A percentile compares a stretch with the other conserved stretches of the same genome.
Conservation (phyloP, 2,329 filamentous ascomycete genomes). For the Dactylonectria macrodidyma region DNA sequence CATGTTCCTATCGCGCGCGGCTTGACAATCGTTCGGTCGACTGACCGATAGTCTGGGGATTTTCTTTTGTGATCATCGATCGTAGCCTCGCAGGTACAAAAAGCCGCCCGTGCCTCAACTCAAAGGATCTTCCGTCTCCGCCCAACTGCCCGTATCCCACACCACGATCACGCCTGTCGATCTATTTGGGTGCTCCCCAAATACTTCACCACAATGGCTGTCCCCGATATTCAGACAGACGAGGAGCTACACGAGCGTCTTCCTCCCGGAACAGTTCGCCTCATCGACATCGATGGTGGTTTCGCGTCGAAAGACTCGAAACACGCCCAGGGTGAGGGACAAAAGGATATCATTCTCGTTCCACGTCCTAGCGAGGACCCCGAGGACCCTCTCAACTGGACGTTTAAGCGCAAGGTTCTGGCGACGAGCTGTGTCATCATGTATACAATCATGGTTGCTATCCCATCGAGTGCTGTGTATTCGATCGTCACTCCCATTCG, state of each 20-base stretch:
- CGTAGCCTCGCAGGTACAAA: too few relatives aligned
- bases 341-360: constrained; percentile 42
- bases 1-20: too few relatives aligned
- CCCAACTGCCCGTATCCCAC: too few relatives aligned
- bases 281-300: constrained; percentile 12
- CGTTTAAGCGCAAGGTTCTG: constrained; percentile 38
- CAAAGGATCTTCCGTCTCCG: too few relatives aligned
- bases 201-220: not conserved
- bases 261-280: constrained; percentile 22
- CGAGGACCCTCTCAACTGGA: constrained; percentile 49
- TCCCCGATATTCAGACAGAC: not conserved
- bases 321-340: constrained; percentile 3
- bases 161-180: too few relatives aligned
- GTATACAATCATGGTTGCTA: constrained; percentile 42
- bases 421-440: constrained; percentile 42
- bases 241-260: not conserved
- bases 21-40: too few relatives aligned
- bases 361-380: constrained; percentile 45
- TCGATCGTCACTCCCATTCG: constrained; percentile 50
- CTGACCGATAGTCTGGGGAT: too few relatives aligned
- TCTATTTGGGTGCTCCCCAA: not conserved
- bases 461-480: constrained; percentile 49
- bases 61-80: too few relatives aligned
- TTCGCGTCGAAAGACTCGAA: not conserved
- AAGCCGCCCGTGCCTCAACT: too few relatives aligned